phyloP scores from a whole-genome alignment of 1,284 basidiomycete species.

The Apiotrichum gamsii region DNA sequence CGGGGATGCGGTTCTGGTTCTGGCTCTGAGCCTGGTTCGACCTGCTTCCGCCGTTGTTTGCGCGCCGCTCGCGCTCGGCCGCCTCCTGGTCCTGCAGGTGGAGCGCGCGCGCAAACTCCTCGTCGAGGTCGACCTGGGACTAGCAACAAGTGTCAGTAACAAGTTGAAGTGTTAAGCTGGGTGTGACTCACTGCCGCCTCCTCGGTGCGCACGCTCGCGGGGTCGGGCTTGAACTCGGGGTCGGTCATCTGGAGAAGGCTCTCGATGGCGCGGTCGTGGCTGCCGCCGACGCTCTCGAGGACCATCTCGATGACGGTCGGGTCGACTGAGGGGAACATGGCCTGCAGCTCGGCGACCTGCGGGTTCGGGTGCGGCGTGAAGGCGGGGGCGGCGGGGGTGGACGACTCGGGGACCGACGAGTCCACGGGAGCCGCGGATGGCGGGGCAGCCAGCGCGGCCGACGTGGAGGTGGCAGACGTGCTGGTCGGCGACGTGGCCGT shows the following conservation, averaged over 20 bases:
- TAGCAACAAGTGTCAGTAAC: constrained; percentile 11
- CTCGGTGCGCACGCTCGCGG: constrained; percentile 2
- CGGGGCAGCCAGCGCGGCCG: not conserved
- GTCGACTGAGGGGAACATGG: constrained; percentile 44
- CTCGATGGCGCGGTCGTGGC: constrained; percentile 44
- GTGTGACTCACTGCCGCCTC: constrained; percentile 1
- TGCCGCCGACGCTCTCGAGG: constrained; percentile 38
- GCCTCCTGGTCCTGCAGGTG: constrained; percentile 42
- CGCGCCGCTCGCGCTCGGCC: not conserved
- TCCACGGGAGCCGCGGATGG: not conserved
- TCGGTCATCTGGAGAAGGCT: constrained; percentile 45
- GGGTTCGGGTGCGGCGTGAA: constrained; percentile 18
- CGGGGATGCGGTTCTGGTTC: constrained; percentile 6
- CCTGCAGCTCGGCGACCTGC: constrained; percentile 33
- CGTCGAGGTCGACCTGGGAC: constrained; percentile 44
- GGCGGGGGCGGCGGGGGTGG: not conserved
- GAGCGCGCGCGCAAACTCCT: constrained; percentile 42
- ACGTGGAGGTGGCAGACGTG: not conserved
- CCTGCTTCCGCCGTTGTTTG: no score
- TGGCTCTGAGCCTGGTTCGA: no score
- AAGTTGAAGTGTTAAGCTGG: not conserved
- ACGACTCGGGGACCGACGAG: not conserved
- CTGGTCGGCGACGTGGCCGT: not conserved
- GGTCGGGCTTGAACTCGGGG: constrained; percentile 42
- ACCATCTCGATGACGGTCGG: constrained; percentile 41